phyloP scores from a whole-genome alignment of 352 stramenopile genomes.

The Phytopythium mirpurense region DNA sequence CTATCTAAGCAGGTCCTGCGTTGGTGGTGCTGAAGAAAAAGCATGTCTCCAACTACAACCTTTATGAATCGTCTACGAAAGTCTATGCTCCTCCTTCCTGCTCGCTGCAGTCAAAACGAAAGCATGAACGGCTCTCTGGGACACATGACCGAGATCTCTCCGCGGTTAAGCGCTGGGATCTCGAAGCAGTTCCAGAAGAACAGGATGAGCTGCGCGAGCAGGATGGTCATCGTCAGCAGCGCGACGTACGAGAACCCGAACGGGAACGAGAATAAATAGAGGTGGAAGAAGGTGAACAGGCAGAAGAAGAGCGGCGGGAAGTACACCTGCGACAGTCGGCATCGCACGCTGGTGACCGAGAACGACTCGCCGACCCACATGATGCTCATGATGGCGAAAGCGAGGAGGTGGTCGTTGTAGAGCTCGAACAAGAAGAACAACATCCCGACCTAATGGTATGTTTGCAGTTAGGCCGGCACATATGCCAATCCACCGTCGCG shows the following conservation, averaged over 20 bases:
- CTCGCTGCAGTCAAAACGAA: conserved; percentile 9
- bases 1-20: too few relatives aligned
- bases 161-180: conserved; percentile 45
- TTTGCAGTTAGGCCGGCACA: background rate
- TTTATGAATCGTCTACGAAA: background rate
- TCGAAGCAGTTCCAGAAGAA: conserved; percentile 76
- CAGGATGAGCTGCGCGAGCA: conserved; percentile 50
- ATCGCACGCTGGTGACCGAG: conserved; percentile 84
- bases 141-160: conserved; percentile 28
- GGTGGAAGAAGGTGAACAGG: conserved; percentile 92
- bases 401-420: conserved; percentile 91
- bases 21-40: background rate
- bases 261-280: conserved; percentile 94
- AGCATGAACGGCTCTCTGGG: conserved; percentile 23
- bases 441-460: conserved; percentile 76
- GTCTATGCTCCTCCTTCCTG: background rate
- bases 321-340: conserved; percentile 58
- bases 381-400: conserved; percentile 86
- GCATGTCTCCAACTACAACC: background rate
- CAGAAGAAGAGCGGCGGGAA: conserved; percentile 91
- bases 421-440: conserved; percentile 95
- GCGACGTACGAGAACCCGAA: conserved; percentile 92
- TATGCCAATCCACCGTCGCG: background rate
- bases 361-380: conserved; percentile 91
- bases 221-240: conserved; percentile 30